Base-by-base conservation (phyloP, 129 eudicot species). In the Mikania micrantha region DNA sequence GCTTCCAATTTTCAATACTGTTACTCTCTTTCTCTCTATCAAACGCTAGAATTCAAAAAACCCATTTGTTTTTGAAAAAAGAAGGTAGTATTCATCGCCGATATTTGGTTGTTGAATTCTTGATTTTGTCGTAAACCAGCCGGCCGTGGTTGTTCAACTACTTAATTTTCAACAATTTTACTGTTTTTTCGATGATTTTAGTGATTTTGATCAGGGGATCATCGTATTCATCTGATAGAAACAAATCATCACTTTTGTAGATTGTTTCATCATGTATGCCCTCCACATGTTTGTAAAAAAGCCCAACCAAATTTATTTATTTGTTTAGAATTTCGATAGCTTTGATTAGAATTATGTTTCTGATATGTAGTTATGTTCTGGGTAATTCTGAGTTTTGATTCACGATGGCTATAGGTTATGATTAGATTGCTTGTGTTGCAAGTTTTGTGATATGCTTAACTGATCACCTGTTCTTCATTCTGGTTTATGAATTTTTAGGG, bases 141-240 rank as follows among this genome's bases (percentile, higher is more conserved):
- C 78, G 82, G 82, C 82, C 54, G 29, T 56, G 44, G 73, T 78
- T 56, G 77, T 56, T 73, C 20, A 78, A 25, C 74, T 24, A 73
- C 73, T 61, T 41, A 5, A 34, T 57, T n/a, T 72, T 65, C 74
- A 78, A 36, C 77, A 64, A 21, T 35, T 31, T 64, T 25, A 54
- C 35, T 72, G 35, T 31, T 58, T 40, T 53, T 54, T 20, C 32
- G 34, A 67, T 67, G 32, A 11, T 29, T 17, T 15, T 13, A 17
- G 29, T 41, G 7, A 2, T 59, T 31, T 77, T 29, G 9, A 57
- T 57, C 60, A 54, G 32, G 15, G 22, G 24, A 66, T 73, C 40
- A 35, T 10, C 39, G 38, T 62, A 16, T 40, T 19, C 60, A 44
- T 42, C 13, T 9, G 42, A 42, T 8, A 28, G 45, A 45, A 52